Base-by-base conservation (phyloP, 805 yeast genomes). In the Zygotorulaspora florentina region DNA sequence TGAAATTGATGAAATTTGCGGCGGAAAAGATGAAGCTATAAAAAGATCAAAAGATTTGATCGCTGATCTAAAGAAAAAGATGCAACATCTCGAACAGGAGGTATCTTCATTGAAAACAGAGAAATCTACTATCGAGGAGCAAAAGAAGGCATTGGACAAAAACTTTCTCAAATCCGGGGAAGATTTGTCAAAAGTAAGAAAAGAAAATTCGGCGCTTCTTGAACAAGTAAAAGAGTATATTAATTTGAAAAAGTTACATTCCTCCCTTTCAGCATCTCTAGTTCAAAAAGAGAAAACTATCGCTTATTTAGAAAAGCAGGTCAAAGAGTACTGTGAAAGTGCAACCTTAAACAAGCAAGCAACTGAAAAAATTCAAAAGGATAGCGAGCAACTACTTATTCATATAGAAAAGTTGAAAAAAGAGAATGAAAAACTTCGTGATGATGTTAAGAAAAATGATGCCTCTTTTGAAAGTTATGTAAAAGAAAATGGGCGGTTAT, bases 401-500 rank as follows among this genome's bases (percentile, higher is more conserved):
- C 57, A 62, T 17, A 25, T 69, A 3, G 64, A 57, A 1, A 47
- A 46, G 4, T 48, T 72, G 25, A 61, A 55, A 3, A 66, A 63
- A 25, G 80, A 77, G 43, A 74, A 70, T 38, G 62, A 55, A 23
- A 53, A 53, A 8, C 40, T 67, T 27, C 54, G 47, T 9, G 62
- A 62, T 6, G 78, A 74, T n/a, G 57, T 73, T n/a, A 62, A 59
- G 15, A 72, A 68, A 15, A 59, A 72, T 43, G 68, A 62, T 61
- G 44, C 58, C 61, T 46, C 66, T 46, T 43, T 70, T 67, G 51
- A 70, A 56, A 47, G 53, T n/a, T 51, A 65, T 17, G 43, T 67
- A 3, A 66, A 69, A 38, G 76, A 73, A 37, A 67, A 66, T 43
- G 75, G 74, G 25, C 58, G 58, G 16, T 41, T 68, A 8, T 63